These are phyloP conservation scores for Primulina eburnea DNA, from an alignment of 257 asterid species.

Conservation along the genomic window DNA sequence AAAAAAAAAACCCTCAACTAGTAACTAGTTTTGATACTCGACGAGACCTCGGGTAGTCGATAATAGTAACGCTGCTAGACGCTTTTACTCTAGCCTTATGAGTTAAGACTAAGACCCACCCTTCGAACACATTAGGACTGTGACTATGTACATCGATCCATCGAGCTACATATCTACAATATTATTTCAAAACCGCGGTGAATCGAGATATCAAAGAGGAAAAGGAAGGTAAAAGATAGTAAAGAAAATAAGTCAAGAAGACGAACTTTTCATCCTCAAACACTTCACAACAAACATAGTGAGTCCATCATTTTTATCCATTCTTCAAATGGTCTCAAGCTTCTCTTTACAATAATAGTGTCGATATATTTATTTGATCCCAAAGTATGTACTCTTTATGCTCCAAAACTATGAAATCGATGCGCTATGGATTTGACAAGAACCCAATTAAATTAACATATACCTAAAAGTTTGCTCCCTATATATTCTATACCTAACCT, in stretches of 20 bases:
- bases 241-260: not conserved
- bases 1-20: not conserved
- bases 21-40: not conserved
- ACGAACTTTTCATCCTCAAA: not conserved
- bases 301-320: not conserved
- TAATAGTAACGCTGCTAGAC: not conserved
- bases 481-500: not conserved
- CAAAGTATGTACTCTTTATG: not conserved
- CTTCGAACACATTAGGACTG: too few species aligned
- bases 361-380: not conserved
- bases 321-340: not conserved
- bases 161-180: not conserved
- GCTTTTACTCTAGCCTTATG: too few species aligned
- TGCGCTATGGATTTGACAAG: not conserved
- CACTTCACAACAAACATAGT: not conserved
- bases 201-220: not conserved
- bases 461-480: constrained; percentile 1
- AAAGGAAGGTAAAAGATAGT: too few species aligned
- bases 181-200: not conserved
- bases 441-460: not conserved
- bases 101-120: too few species aligned
- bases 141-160: not conserved
- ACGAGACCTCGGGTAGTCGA: too few species aligned
- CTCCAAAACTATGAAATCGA: not conserved
- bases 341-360: not conserved